Evolutionary conservation across 768 basidiomycete genomes (phyloP).

Genomic region (Boletus rex-veris): DNA sequence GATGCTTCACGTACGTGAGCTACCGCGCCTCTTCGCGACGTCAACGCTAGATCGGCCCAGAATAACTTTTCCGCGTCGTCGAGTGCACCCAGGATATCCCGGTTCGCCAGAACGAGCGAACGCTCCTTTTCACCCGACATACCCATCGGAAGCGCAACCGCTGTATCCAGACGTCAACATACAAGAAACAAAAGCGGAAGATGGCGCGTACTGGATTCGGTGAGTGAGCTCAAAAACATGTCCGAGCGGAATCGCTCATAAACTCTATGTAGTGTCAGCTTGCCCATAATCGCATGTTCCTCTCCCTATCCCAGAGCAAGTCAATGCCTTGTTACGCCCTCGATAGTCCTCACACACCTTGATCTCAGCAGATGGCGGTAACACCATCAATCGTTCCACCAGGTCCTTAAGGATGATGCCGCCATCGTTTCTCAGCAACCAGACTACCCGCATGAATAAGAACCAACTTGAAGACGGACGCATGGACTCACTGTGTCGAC

Average conservation of each 20-base stretch:
- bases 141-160: slow-evolving; percentile 81
- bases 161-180: slow-evolving; percentile 38
- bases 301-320: slow-evolving; percentile 52
- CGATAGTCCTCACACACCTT: slow-evolving; percentile 42
- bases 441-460: slow-evolving; percentile 41
- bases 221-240: slow-evolving; percentile 85
- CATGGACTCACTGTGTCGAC: slow-evolving; percentile 58
- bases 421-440: slow-evolving; percentile 58
- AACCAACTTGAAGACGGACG: slow-evolving; percentile 4
- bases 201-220: slow-evolving; percentile 75
- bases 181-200: background rate
- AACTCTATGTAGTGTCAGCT: slow-evolving; percentile 72
- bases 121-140: slow-evolving; percentile 48
- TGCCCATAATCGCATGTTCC: slow-evolving; percentile 70
- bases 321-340: background rate
- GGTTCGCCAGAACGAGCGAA: slow-evolving; percentile 42
- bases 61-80: slow-evolving; percentile 68
- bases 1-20: slow-evolving; percentile 72
- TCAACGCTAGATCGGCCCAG: slow-evolving; percentile 57
- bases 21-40: slow-evolving; percentile 55
- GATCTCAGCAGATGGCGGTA: slow-evolving; percentile 54
- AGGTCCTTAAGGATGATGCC: slow-evolving; percentile 50
- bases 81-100: slow-evolving; percentile 59
- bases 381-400: slow-evolving; percentile 52
- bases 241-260: slow-evolving; percentile 78